phyloP scores from a whole-genome alignment of 441 rosid species.

The Croton setiger region DNA sequence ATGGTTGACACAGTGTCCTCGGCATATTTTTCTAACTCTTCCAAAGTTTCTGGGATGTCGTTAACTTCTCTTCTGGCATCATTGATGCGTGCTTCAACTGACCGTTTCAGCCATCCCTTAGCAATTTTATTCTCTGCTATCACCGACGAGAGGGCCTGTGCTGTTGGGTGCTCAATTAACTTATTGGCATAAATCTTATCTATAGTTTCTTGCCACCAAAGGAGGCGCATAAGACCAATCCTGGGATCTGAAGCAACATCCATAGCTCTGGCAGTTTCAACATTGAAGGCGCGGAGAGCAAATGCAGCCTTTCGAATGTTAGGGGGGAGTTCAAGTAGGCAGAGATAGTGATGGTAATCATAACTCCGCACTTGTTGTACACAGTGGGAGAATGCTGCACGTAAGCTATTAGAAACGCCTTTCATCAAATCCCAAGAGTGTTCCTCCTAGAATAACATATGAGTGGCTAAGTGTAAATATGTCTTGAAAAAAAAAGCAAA shows the following conservation, averaged over 20 bases:
- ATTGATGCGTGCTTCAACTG: slow-evolving; percentile 78
- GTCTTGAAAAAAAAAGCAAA: neutral
- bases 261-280: slow-evolving; percentile 88
- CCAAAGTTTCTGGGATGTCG: slow-evolving; percentile 59
- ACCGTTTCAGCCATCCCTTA: slow-evolving; percentile 75
- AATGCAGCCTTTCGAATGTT: slow-evolving; percentile 76
- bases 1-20: slow-evolving; percentile 76
- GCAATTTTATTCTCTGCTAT: slow-evolving; percentile 58
- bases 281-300: slow-evolving; percentile 79
- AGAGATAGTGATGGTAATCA: slow-evolving; percentile 94
- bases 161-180: slow-evolving; percentile 68
- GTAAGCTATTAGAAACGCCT: slow-evolving; percentile 46
- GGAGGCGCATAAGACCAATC: slow-evolving; percentile 79
- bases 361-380: slow-evolving; percentile 80
- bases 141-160: slow-evolving; percentile 71
- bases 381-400: slow-evolving; percentile 74
- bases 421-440: slow-evolving; percentile 39
- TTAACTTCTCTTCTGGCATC: slow-evolving; percentile 56
- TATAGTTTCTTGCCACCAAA: slow-evolving; percentile 92
- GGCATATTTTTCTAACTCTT: slow-evolving; percentile 72
- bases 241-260: slow-evolving; percentile 86
- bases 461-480: neutral
- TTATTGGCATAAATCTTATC: slow-evolving; percentile 72
- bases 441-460: slow-evolving; percentile 25
- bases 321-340: slow-evolving; percentile 82